Base-by-base conservation (phyloP, 768 basidiomycete species). In the Coprinopsis strossmayeri region DNA sequence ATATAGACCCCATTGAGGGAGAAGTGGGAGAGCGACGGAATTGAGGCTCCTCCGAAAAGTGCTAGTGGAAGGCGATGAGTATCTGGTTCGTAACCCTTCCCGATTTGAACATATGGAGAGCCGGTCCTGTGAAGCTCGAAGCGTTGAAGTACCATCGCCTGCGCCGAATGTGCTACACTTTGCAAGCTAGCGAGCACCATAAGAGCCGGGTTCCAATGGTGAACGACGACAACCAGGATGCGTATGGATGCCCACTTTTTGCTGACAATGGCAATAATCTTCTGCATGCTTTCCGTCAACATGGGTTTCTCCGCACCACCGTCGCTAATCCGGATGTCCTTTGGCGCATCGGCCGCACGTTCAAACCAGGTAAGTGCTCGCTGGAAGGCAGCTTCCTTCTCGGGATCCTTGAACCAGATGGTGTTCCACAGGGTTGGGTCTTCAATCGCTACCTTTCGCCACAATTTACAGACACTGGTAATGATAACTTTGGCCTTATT, bases 71-170 rank as follows among this genome's bases (percentile, higher is more conserved):
- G 49, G 41, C 53, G 62, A 45, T 70, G 59, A 52, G 61, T 62
- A 34, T 55, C 55, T 17, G 66, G 64, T 35, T 68, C 59, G 55
- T 69, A 74, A 10, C 63, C 72, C 7, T 56, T 43, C 9, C 75
- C 77, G 20, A 70, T 55, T 65, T 74, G 74, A 15, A 71, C 53
- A 49, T 71, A 75, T 32, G 74, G 72, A 24, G 62, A 50, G 3
- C 78, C 79, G 12, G 67, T 64, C 26, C 82, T 78, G 61, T 84
- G 82, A 23, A 89, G 61, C 62, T 87, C 84, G 53, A 87, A 64
- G 24, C 77, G 77, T 53, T 82, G 72, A n/a, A 89, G 59, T 34
- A 63, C 66, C 52, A 76, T 67, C 15, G 71, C 63, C 23, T 57
- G 51, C 2, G 67, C 63, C 10, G 61, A 50, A 24, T 54, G 55